Percentiles rank a stretch among this genome's conserved stretches.
Conservation (phyloP, 148 eudicot genomes). For the Amaranthus cruentus region DNA sequence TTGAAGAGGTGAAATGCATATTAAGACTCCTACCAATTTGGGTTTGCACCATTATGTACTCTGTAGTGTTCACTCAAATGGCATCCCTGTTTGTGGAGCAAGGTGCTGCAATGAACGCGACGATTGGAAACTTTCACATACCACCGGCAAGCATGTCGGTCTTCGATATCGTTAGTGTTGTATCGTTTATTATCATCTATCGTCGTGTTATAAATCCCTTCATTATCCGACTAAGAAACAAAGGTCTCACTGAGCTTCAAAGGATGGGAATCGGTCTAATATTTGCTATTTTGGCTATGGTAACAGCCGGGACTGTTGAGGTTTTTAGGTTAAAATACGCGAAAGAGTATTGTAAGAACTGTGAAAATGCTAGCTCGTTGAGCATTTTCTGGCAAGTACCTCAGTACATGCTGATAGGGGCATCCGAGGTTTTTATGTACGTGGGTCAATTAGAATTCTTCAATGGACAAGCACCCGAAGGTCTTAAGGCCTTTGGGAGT, state of each 20-base stretch:
- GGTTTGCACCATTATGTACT: constrained; percentile 71
- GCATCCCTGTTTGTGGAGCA: constrained; percentile 73
- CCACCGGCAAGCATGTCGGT: constrained; percentile 87
- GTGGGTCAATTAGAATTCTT: constrained; percentile 76
- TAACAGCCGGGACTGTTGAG: constrained; percentile 53
- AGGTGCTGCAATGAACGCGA: constrained; percentile 69
- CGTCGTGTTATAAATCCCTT: constrained; percentile 53
- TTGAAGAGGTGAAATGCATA: constrained; percentile 81
- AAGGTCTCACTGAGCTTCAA: constrained; percentile 56
- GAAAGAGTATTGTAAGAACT: constrained; percentile 20
- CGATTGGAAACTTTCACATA: constrained; percentile 39
- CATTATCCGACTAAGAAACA: constrained; percentile 32
- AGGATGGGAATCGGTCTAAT: constrained; percentile 71
- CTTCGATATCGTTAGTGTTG: constrained; percentile 68
- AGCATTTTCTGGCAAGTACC: constrained; percentile 80
- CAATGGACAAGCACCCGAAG: constrained; percentile 63
- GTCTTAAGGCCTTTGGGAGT: constrained; percentile 72
- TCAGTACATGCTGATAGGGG: constrained; percentile 61
- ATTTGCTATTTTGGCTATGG: constrained; percentile 55
- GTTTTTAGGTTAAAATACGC: constrained; percentile 40
- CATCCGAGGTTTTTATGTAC: constrained; percentile 73
- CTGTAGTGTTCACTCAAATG: constrained; percentile 82
- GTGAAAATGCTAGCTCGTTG: constrained; percentile 35
- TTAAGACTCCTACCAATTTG: constrained; percentile 70
- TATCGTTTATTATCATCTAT: constrained; percentile 52